Percentiles rank a stretch among this genome's conserved stretches.
phyloP scores from a whole-genome alignment of 192 early-diverging fungal species.

The Ambispora gerdemannii region DNA sequence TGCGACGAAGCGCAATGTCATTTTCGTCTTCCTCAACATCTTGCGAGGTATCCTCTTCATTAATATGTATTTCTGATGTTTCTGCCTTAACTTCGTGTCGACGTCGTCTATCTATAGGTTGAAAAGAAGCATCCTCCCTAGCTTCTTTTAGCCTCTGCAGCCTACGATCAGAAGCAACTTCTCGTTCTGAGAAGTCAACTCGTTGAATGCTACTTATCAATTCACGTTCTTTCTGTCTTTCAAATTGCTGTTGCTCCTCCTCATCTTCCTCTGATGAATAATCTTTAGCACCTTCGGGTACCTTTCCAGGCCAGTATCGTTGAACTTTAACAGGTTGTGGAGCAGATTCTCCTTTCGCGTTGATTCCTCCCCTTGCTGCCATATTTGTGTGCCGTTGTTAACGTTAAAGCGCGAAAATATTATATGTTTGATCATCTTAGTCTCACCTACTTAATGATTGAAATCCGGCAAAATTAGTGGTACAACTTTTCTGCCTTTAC shows the following conservation, averaged over 20 bases:
- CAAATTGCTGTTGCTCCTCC: constrained; percentile 32
- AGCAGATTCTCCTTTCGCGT: constrained; percentile 32
- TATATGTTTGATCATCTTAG: too few relatives aligned
- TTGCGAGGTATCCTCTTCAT: constrained; percentile 41
- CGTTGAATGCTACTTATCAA: constrained; percentile 44
- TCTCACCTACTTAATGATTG: too few relatives aligned
- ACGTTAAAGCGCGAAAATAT: too few relatives aligned
- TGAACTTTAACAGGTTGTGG: constrained; percentile 49
- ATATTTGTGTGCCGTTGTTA: too few relatives aligned
- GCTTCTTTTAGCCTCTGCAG: constrained; percentile 47
- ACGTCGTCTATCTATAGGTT: constrained; percentile 30
- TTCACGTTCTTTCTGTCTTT: constrained; percentile 34
- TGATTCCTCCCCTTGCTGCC: constrained; percentile 28
- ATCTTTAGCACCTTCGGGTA: constrained; percentile 52
- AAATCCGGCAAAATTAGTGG: too few relatives aligned
- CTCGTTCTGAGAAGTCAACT: constrained; percentile 45
- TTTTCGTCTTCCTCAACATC: constrained; percentile 49
- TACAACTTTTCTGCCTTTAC: too few relatives aligned
- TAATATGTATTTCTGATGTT: constrained; percentile 36
- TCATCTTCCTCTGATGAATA: constrained; percentile 52
- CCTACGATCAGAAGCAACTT: constrained; percentile 40
- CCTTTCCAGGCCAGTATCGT: constrained; percentile 58
- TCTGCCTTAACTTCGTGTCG: constrained; percentile 55
- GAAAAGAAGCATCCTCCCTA: constrained; percentile 18
- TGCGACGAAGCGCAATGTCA: constrained; percentile 24